Conservation (phyloP, 768 basidiomycete species). For the Panellus pusillus region DNA sequence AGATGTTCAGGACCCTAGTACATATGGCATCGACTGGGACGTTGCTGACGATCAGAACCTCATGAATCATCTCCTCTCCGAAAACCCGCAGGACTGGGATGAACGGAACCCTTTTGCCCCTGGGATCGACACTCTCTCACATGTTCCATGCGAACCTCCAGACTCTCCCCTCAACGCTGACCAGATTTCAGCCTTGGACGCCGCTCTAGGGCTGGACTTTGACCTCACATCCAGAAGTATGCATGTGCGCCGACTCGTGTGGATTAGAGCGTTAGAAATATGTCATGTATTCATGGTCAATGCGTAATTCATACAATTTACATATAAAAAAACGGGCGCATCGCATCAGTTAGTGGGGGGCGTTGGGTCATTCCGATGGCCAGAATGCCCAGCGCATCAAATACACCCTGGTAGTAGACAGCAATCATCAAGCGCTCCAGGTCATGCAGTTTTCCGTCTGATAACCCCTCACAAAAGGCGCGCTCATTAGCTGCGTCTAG, state of each 20-base stretch:
- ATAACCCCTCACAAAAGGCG: too few species aligned
- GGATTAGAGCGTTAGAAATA: not conserved
- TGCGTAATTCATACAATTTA: too few species aligned
- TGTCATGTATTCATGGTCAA: not conserved
- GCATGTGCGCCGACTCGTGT: not conserved
- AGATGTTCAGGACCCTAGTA: slow-evolving; percentile 1
- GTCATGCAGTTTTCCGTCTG: too few species aligned
- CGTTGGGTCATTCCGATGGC: too few species aligned
- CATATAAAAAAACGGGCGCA: too few species aligned
- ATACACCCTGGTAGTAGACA: too few species aligned
- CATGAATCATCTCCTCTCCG: slow-evolving; percentile 9
- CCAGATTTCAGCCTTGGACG: not conserved
- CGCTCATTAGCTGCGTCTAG: too few species aligned
- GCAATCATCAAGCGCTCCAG: too few species aligned
- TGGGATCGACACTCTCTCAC: not conserved
- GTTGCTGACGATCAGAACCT: slow-evolving; percentile 7
- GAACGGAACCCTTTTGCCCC: slow-evolving; percentile 10
- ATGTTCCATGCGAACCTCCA: slow-evolving; percentile 5
- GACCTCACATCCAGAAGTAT: not conserved
- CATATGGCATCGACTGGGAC: slow-evolving; percentile 21
- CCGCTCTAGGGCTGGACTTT: not conserved
- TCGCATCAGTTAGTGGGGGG: too few species aligned
- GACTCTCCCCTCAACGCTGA: not conserved
- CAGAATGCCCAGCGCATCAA: too few species aligned
- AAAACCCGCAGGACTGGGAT: slow-evolving; percentile 16